Conservation (phyloP, 331 rosid species). For the Malus hybrid region DNA sequence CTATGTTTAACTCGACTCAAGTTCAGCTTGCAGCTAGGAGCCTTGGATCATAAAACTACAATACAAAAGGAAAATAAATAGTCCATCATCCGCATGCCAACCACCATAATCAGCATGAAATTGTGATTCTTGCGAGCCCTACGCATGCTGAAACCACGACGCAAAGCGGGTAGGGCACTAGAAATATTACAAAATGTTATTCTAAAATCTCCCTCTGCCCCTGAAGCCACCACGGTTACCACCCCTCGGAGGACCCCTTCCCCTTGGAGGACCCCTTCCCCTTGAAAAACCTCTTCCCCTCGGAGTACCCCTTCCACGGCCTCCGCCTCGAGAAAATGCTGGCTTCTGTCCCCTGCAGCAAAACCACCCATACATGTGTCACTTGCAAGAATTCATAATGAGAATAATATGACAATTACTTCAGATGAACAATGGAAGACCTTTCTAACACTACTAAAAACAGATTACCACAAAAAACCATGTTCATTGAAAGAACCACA, state of each 20-base stretch:
- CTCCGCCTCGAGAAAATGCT: constrained; percentile 48
- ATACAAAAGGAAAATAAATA: constrained; percentile 4
- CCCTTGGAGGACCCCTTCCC: constrained; percentile 76
- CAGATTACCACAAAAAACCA: neutral
- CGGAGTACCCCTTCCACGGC: constrained; percentile 61
- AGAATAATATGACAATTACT: neutral
- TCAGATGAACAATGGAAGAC: neutral
- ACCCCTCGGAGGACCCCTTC: constrained; percentile 68
- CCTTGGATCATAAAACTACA: neutral
- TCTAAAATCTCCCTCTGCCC: constrained; percentile 77
- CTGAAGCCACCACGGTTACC: constrained; percentile 66
- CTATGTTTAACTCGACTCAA: too few relatives aligned
- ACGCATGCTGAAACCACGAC: constrained; percentile 17
- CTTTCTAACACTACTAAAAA: neutral
- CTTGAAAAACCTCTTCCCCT: constrained; percentile 54
- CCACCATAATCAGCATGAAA: constrained; percentile 8
- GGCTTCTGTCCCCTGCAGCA: constrained; percentile 60
- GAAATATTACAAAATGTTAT: constrained; percentile 13
- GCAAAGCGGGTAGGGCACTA: constrained; percentile 19
- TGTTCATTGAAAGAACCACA: neutral
- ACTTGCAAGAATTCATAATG: neutral
- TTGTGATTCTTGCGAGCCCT: constrained; percentile 3
- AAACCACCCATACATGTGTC: constrained; percentile 7
- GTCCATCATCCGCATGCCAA: constrained; percentile 11
- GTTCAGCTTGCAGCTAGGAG: neutral